A percentile compares a stretch with the other conserved stretches of the same genome.
Conservation (phyloP, 1,139 yeast species). For the Trichomonascaceae sp. region DNA sequence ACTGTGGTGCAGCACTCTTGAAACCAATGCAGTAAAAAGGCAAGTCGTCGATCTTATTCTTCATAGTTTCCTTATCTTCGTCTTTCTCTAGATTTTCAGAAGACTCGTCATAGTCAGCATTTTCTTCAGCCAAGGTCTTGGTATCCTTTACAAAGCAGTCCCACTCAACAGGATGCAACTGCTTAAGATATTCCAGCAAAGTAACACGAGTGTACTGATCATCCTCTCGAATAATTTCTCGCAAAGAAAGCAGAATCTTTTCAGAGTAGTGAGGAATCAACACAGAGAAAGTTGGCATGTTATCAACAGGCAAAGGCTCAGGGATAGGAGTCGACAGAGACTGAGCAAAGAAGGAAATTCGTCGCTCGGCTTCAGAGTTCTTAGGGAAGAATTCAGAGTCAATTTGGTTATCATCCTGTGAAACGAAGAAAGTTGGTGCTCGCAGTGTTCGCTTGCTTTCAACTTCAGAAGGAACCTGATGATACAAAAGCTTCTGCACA, state of each 20-base stretch:
- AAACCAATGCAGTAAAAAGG: constrained; percentile 99
- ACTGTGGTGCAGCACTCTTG: constrained; percentile 99
- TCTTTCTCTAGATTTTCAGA: constrained; percentile 48
- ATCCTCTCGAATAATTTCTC: constrained; percentile 97
- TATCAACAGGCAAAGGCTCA: constrained; percentile 97
- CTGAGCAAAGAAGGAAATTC: constrained; percentile 98
- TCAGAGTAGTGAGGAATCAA: constrained; percentile 97
- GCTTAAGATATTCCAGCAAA: constrained; percentile 90
- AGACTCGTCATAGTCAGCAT: constrained; percentile 25
- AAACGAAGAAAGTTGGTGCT: constrained; percentile 97
- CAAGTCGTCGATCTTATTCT: constrained; percentile 89
- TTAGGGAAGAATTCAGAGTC: constrained; percentile 95
- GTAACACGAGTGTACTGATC: constrained; percentile 98
- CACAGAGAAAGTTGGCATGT: constrained; percentile 98
- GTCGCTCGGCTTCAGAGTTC: constrained; percentile 97
- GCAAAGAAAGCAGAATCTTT: constrained; percentile 86
- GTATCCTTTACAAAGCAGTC: constrained; percentile 98
- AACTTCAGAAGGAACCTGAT: constrained; percentile 88
- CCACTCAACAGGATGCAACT: constrained; percentile 98
- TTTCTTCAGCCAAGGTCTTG: constrained; percentile 94
- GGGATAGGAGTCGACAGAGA: constrained; percentile 97
- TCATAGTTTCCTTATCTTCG: constrained; percentile 51
- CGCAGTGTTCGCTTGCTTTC: constrained; percentile 98
- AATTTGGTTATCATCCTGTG: constrained; percentile 93
- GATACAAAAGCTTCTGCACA: constrained; percentile 92